Base-by-base conservation (phyloP, 495 filamentous ascomycete genomes). In the Penicillium pulvis region DNA sequence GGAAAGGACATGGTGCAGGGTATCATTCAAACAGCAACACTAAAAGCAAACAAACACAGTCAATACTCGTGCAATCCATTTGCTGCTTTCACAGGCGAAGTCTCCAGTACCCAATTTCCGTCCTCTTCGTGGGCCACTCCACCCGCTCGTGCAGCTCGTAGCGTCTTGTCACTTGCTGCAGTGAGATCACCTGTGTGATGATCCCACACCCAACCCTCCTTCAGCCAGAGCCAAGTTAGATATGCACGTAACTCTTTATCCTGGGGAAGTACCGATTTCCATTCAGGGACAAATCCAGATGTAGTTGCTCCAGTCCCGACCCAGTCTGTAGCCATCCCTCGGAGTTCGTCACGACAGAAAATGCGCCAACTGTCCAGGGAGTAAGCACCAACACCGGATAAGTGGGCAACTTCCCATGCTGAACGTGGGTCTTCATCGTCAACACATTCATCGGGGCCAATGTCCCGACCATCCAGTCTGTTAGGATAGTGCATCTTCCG, bases 341-440 rank as follows among this genome's bases (percentile, higher is more conserved):
- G 78, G 31, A 97, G 68, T 46, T 80, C 79, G 70, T 98, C 93
- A 1, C 93, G 81, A 65, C 91, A 96, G 70, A 97, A 97, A 54
- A 97, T 96, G 4, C 94, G 82, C 91, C 92, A 98, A 58, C 87
- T 91, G 70, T 98, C 93, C 39, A 96, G 73, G 0, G 92, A 90
- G 71, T 98, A 98, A 2, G 86, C 81, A 2, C 94, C 93, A 7
- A 85, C 73, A n/a, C 90, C 87, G 0, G 92, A 90, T 36, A 97
- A 66, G 68, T 96, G 90, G 0, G 87, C 93, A 56, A 97, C 86
- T 63, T 98, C 93, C 88, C 91, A 96, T 6, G 83, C 88, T 3
- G 76, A 69, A 16, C 80, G 74, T 10, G 56, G 57, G 57, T 82
- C 68, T 43, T 74, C 71, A 43, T 79, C 70, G 45, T 73, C 69